A percentile compares a stretch with the other conserved stretches of the same genome.
These are phyloP conservation scores for Saprolegnia parasitica DNA, from an alignment of 352 stramenopile genomes.

Conservation along the genomic window DNA sequence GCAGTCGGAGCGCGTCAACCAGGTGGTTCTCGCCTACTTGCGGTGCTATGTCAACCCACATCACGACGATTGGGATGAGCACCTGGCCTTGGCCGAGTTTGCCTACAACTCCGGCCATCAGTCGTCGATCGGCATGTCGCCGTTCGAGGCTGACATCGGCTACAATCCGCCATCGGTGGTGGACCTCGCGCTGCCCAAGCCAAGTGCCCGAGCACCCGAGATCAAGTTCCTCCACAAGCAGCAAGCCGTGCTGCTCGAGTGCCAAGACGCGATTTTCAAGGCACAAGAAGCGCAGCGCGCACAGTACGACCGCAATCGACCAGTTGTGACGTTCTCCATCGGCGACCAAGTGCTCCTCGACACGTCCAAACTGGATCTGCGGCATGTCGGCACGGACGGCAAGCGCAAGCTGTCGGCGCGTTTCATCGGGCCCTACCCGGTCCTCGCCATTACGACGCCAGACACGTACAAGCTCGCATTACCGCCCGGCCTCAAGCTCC, in stretches of 20 bases:
- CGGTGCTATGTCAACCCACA: constrained; percentile 20
- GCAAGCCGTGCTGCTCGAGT: constrained; percentile 1
- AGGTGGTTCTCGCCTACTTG: constrained; percentile 28
- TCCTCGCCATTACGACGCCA: constrained; percentile 3
- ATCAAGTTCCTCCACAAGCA: neutral
- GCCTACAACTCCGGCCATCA: constrained; percentile 27
- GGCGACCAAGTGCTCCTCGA: constrained; percentile 31
- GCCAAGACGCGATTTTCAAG: neutral
- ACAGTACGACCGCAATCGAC: constrained; percentile 28
- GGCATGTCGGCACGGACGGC: constrained; percentile 21
- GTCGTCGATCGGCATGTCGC: constrained; percentile 24
- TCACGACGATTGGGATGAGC: constrained; percentile 25
- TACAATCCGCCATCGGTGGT: constrained; percentile 10
- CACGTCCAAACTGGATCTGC: constrained; percentile 28
- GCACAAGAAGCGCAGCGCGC: constrained; percentile 23
- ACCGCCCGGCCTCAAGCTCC: constrained; percentile 20
- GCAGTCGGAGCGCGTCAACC: constrained; percentile 27
- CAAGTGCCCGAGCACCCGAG: neutral
- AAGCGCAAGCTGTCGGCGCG: constrained; percentile 27
- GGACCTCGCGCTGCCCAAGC: neutral
- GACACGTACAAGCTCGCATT: constrained; percentile 28
- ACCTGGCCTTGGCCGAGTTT: constrained; percentile 25
- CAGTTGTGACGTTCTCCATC: constrained; percentile 12
- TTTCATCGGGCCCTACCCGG: constrained; percentile 30
- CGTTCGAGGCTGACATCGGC: constrained; percentile 30